Conservation (phyloP, 208 protist genomes). For the Tetramitus jugosus region DNA sequence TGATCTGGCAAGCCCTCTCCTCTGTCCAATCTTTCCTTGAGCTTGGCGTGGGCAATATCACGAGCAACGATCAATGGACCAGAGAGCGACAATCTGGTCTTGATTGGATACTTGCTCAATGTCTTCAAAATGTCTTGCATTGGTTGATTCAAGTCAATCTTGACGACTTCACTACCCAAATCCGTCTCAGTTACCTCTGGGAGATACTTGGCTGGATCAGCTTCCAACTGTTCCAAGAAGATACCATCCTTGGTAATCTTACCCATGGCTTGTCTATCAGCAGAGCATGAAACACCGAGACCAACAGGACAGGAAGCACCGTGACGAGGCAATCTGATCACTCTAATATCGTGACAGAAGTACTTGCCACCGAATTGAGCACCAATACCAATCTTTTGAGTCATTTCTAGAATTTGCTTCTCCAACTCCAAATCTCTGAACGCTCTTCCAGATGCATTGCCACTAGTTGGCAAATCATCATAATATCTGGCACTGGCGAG, state of each 20-base stretch:
- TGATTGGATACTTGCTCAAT: slow-evolving; percentile 73
- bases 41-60: slow-evolving; percentile 91
- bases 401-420: slow-evolving; percentile 69
- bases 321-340: slow-evolving; percentile 82
- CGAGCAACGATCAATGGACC: slow-evolving; percentile 91
- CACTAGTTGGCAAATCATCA: slow-evolving; percentile 79
- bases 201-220: slow-evolving; percentile 79
- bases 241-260: slow-evolving; percentile 90
- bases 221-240: slow-evolving; percentile 88
- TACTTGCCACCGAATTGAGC: slow-evolving; percentile 97
- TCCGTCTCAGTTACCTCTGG: slow-evolving; percentile 71
- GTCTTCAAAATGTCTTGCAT: slow-evolving; percentile 68
- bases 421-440: slow-evolving; percentile 88
- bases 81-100: slow-evolving; percentile 79
- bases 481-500: slow-evolving; percentile 79
- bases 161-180: slow-evolving; percentile 58
- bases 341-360: slow-evolving; percentile 90
- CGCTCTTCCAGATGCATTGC: slow-evolving; percentile 62
- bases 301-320: slow-evolving; percentile 76
- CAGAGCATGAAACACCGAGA: slow-evolving; percentile 92
- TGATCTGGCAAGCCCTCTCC: slow-evolving; percentile 79
- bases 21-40: slow-evolving; percentile 60
- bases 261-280: slow-evolving; percentile 79
- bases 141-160: slow-evolving; percentile 80
- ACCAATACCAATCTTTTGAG: slow-evolving; percentile 79